Evolutionary conservation across 345 rosid genomes (phyloP).

Genomic region (Abelmoschus esculentus): DNA sequence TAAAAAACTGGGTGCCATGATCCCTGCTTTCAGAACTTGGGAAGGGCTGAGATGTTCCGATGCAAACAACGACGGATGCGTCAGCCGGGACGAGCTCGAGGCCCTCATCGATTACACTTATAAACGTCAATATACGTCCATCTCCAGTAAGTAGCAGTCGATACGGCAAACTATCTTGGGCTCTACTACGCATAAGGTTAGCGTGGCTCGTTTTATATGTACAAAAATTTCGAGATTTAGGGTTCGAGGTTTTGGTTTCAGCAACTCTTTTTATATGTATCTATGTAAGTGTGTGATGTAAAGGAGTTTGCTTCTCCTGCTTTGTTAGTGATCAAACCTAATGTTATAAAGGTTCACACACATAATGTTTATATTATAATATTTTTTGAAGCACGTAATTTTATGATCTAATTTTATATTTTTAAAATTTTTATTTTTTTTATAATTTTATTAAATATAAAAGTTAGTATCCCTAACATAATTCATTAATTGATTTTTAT

Average conservation of each 20-base stretch:
- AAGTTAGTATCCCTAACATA: too few species aligned
- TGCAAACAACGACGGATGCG: not conserved
- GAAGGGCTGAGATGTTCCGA: not conserved
- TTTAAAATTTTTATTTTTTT: too few species aligned
- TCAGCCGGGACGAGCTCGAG: not conserved
- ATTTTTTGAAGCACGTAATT: too few species aligned
- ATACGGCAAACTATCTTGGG: not conserved
- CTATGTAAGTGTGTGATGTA: not conserved
- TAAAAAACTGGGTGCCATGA: not conserved
- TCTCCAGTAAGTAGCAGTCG: not conserved
- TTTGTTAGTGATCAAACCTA: not conserved
- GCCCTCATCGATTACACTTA: not conserved
- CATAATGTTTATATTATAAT: too few species aligned
- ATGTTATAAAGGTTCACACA: not conserved
- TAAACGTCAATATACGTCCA: not conserved
- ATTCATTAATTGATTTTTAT: too few species aligned
- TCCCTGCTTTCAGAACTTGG: conserved; percentile 6
- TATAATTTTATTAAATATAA: too few species aligned
- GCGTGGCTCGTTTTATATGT: not conserved
- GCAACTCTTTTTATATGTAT: not conserved
- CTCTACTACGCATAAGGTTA: too few species aligned
- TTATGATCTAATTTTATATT: too few species aligned
- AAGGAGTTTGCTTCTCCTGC: not conserved
- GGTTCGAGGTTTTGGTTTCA: too few species aligned
- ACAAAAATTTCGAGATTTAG: not conserved